phyloP scores from a whole-genome alignment of 495 filamentous ascomycete genomes.

The Neurospora africana region DNA sequence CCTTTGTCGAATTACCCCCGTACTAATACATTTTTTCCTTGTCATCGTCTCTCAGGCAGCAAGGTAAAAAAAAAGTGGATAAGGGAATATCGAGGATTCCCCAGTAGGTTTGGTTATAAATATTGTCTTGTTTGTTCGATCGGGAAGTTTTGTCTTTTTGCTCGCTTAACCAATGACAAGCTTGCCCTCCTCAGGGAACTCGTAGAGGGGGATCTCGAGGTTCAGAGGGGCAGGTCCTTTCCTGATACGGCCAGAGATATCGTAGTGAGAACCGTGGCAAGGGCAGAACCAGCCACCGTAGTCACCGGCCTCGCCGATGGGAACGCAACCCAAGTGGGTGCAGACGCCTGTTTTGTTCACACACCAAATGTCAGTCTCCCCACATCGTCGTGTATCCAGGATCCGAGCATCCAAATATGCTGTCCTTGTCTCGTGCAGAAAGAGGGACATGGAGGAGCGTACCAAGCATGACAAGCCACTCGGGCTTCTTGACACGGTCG shows the following conservation, averaged over 20 bases:
- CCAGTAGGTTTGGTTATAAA: not conserved
- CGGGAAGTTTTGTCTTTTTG: not conserved
- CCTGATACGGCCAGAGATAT: slow-evolving; percentile 93
- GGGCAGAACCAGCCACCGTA: slow-evolving; percentile 99
- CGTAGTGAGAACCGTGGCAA: slow-evolving; percentile 99
- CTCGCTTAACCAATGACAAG: slow-evolving; percentile 65
- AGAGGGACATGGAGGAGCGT: slow-evolving; percentile 24
- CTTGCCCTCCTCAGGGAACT: slow-evolving; percentile 68
- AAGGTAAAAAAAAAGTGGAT: not conserved
- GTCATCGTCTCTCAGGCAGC: not conserved
- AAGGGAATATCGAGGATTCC: not conserved
- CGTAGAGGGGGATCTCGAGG: slow-evolving; percentile 87
- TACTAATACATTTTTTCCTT: slow-evolving; percentile 13
- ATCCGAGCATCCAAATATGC: not conserved
- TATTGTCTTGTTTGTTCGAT: not conserved
- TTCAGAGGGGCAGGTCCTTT: slow-evolving; percentile 95
- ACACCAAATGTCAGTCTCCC: slow-evolving; percentile 8
- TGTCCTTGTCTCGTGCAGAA: not conserved
- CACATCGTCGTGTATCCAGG: not conserved
- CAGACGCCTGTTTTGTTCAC: slow-evolving; percentile 60
- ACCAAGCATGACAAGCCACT: slow-evolving; percentile 99
- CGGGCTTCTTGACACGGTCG: slow-evolving; percentile 92
- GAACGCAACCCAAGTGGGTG: slow-evolving; percentile 97
- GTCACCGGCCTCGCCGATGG: slow-evolving; percentile 96
- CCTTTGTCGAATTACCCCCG: slow-evolving; percentile 5